These are phyloP conservation scores for Rhizodiscina lignyota DNA, from an alignment of 495 filamentous ascomycete genomes.

Conservation along the genomic window DNA sequence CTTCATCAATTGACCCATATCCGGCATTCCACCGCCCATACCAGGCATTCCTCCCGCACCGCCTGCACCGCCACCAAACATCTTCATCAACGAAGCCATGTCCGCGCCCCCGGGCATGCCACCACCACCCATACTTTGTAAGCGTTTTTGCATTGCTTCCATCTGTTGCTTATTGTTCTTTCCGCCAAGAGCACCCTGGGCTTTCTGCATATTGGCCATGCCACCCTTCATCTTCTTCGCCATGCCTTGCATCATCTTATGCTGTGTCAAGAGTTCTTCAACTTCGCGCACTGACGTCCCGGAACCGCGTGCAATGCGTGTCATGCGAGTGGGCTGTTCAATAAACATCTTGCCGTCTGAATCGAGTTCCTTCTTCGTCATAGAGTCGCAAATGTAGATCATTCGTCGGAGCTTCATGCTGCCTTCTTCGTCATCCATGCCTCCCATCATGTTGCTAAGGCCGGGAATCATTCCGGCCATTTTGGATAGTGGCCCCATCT, in stretches of 20 bases:
- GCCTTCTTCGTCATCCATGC: slow-evolving; percentile 94
- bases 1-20: slow-evolving; percentile 44
- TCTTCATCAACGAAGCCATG: slow-evolving; percentile 75
- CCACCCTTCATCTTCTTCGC: slow-evolving; percentile 96
- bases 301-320: slow-evolving; percentile 72
- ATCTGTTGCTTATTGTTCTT: slow-evolving; percentile 82
- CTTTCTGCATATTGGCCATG: slow-evolving; percentile 91
- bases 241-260: slow-evolving; percentile 98
- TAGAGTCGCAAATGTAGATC: slow-evolving; percentile 97
- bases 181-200: slow-evolving; percentile 79
- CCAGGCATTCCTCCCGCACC: slow-evolving; percentile 32
- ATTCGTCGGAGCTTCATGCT: slow-evolving; percentile 85
- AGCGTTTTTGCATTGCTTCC: slow-evolving; percentile 90
- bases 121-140: slow-evolving; percentile 78
- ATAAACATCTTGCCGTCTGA: slow-evolving; percentile 88
- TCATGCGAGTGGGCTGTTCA: slow-evolving; percentile 87
- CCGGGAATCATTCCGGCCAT: slow-evolving; percentile 99
- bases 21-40: slow-evolving; percentile 30
- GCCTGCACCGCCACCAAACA: slow-evolving; percentile 43
- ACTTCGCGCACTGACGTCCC: slow-evolving; percentile 89
- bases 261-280: slow-evolving; percentile 92
- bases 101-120: slow-evolving; percentile 38
- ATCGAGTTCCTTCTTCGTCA: slow-evolving; percentile 91
- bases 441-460: slow-evolving; percentile 76
- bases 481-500: slow-evolving; percentile 95